Conservation (phyloP, 148 eudicot genomes). For the Chenopodium berlandieri region DNA sequence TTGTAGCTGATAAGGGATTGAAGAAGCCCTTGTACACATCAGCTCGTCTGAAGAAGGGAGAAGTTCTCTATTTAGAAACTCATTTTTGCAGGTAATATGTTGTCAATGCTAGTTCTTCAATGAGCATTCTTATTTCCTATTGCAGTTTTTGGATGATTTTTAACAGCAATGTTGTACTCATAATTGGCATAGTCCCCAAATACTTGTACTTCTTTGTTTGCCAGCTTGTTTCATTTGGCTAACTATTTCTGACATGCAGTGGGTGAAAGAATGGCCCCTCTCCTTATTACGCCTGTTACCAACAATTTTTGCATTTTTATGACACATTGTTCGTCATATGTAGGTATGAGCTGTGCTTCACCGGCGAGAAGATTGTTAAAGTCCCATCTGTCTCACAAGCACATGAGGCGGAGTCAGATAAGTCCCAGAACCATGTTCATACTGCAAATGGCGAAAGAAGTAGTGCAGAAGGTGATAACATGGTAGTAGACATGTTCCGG, state of each 20-base stretch:
- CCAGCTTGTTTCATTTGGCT: not conserved
- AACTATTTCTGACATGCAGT: not conserved
- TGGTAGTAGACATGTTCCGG: slow-evolving; percentile 68
- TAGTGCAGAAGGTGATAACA: slow-evolving; percentile 46
- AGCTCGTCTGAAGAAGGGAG: slow-evolving; percentile 96
- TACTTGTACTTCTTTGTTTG: not conserved
- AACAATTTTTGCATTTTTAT: not conserved
- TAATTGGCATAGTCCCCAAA: not conserved
- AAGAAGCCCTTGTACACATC: slow-evolving; percentile 85
- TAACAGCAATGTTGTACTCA: not conserved
- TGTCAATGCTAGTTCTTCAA: slow-evolving; percentile 2
- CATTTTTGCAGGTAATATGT: slow-evolving; percentile 70
- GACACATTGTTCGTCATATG: not conserved
- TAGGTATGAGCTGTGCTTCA: slow-evolving; percentile 95
- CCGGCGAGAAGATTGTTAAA: slow-evolving; percentile 77
- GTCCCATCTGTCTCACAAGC: slow-evolving; percentile 46
- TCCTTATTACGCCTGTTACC: not conserved
- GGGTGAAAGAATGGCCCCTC: not conserved
- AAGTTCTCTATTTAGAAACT: slow-evolving; percentile 91
- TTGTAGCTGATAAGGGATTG: slow-evolving; percentile 96
- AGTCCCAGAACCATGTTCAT: slow-evolving; percentile 46
- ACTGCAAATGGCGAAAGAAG: slow-evolving; percentile 56
- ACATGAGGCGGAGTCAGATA: slow-evolving; percentile 61
- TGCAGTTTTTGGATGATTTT: not conserved
- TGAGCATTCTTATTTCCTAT: not conserved